Evolutionary conservation across 495 filamentous ascomycete species (phyloP), one percentile per base, ranked within the genome.

Genomic region (Trichoderma reesei): DNA sequence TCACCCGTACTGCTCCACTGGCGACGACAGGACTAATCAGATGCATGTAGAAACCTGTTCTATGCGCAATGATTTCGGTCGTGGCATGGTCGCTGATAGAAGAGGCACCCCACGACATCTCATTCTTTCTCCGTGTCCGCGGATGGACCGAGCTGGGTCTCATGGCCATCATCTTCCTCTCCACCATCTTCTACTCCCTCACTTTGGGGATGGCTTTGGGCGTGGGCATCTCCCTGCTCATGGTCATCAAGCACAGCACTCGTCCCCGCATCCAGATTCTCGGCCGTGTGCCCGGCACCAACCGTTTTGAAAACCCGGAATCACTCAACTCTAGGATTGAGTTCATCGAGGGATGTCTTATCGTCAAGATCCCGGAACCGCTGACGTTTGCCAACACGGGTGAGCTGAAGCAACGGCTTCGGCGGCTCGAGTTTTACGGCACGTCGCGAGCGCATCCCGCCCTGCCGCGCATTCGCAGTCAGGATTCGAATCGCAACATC

Each of bases 351-450:
- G 91, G 92, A 13, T 93, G 90, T 64, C 74, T 98, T 41, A 96
- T 98, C 66, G 91, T 98, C 61, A 97, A 96, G 75, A 96, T 98
- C 68, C 94, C 94, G 0, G 95, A 98, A 69, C 93, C 93, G 0
- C 79, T 98, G 46, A 98, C 95, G 0, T 98, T 98, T 68, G 93
- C 94, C 62, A 98, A 98, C 71, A 97, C 95, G 1, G 95, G 95
- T 20, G 90, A 94, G 63, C 78, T 98, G 26, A 96, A 92, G 76
- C 87, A 85, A 63, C 80, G 95, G 8, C 80, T 98, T 5, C 80
- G 89, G 16, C 79, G 95, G 13, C 76, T 98, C 7, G 94, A 98
- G 73, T 79, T 90, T 31, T 96, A 98, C 69, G 94, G 94, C 13
- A 90, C 90, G 0, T 85, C 75, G n/a, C 76, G 78, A 46, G 89